Base-by-base conservation (phyloP, 208 protist genomes). In the Balamuthia mandrillaris region DNA sequence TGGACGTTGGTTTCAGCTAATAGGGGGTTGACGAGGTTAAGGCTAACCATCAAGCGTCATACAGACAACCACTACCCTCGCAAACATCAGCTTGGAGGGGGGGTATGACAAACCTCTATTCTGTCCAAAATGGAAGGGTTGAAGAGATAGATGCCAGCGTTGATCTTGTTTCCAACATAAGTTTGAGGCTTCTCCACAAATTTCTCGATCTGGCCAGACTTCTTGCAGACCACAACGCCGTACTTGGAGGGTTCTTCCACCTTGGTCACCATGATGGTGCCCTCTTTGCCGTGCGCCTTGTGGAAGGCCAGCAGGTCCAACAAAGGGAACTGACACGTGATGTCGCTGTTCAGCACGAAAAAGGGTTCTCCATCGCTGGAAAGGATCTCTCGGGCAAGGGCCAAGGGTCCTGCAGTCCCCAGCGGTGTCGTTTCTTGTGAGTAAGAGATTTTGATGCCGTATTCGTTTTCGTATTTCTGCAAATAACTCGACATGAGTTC, bases 321-420 rank as follows among this genome's bases (percentile, higher is more conserved):
- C 72, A 99, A 93, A 27, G 97, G 97, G 86, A 97, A 99, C 72
- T 91, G 86, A 87, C 97, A 98, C 27, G 95, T 98, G 16, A 99
- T 94, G 91, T 99, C 98, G 47, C 94, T 96, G 89, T 99, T 99
- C 3, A 99, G 93, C 47, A 99, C 97, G 93, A 99, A 99, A 92
- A 99, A 98, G 44, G 96, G 95, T 45, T 94, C 85, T 44, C 68
- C 77, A 70, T 94, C 90, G 94, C 88, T 60, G 95, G 27, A 16
- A 95, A 91, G 81, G 5, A 95, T 88, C 16, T 97, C 94, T 56
- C 95, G 92, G 5, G 97, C 97, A 18, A 99, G 93, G 39, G 91
- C 92, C 9, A 99, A 93, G 51, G 98, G 97, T n/a, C 98, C 98
- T 35, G 97, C 98, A 0, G 97, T 99, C 47, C 98, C 98, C 16